Evolutionary conservation across 257 asterid genomes (phyloP).

Genomic region (Solanum chilense): DNA sequence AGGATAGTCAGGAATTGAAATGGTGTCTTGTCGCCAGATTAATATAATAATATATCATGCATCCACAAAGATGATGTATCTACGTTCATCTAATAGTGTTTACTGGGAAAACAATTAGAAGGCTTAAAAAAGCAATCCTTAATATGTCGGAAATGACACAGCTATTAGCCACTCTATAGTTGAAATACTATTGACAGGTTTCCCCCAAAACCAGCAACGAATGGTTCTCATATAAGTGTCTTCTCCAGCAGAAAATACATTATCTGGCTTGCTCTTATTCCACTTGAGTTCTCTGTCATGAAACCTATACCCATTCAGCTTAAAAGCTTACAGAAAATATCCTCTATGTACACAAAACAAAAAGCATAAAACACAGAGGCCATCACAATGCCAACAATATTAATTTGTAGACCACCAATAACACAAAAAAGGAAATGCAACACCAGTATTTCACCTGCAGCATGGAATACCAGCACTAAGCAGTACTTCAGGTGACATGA

Average conservation of each 20-base stretch:
- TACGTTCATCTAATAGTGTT: neutral
- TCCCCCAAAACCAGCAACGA: neutral
- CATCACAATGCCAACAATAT: neutral
- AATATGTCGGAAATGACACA: neutral
- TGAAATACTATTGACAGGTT: neutral
- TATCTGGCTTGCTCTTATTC: neutral
- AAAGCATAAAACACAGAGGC: neutral
- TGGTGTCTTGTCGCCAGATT: neutral
- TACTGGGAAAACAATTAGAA: neutral
- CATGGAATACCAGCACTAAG: slow-evolving; percentile 93
- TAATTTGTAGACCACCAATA: slow-evolving; percentile 3
- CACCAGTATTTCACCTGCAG: slow-evolving; percentile 75
- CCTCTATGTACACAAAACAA: neutral
- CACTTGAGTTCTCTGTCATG: neutral
- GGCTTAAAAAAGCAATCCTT: neutral
- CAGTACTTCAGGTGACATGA: slow-evolving; percentile 98
- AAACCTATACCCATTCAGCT: neutral
- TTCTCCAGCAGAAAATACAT: neutral
- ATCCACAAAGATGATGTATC: neutral
- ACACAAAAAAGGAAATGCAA: neutral
- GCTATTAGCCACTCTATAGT: neutral
- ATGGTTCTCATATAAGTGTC: neutral
- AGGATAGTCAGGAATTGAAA: neutral
- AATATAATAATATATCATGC: neutral
- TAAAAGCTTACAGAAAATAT: neutral